Percentiles rank a stretch among this genome's conserved stretches.
Evolutionary conservation across 75 land plant genomes (phyloP).

Genomic region (Pseudotsuga menziesii): DNA sequence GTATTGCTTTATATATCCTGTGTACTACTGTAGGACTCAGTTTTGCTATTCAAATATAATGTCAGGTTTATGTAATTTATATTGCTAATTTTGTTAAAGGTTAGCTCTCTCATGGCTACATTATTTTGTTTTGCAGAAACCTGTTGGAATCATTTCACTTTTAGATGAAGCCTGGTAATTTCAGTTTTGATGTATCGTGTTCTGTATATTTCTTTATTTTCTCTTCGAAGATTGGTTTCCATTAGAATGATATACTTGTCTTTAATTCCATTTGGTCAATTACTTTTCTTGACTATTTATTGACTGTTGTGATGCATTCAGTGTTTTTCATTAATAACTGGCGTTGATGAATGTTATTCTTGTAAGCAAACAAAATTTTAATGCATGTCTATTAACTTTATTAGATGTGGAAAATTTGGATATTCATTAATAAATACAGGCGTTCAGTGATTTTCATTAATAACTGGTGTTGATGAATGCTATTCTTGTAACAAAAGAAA

Average conservation of each 20-base stretch:
- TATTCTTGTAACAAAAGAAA: neutral
- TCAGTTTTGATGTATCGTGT: slow-evolving; percentile 10
- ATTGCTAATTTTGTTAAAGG: neutral
- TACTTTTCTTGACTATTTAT: neutral
- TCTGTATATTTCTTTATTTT: neutral
- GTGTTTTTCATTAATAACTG: slow-evolving; percentile 11
- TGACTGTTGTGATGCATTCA: slow-evolving; percentile 10
- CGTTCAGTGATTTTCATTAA: slow-evolving; percentile 13
- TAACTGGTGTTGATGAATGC: neutral
- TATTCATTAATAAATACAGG: neutral
- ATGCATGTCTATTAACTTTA: neutral
- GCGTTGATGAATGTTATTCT: neutral
- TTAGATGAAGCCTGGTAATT: slow-evolving; percentile 87
- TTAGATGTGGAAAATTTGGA: too few relatives aligned
- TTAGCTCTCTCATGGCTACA: neutral
- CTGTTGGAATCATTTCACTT: slow-evolving; percentile 74
- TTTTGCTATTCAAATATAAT: neutral
- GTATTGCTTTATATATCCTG: neutral
- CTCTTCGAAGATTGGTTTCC: neutral
- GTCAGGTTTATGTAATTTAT: neutral
- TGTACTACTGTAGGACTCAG: neutral
- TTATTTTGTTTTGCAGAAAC: slow-evolving; percentile 55
- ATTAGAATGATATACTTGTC: neutral
- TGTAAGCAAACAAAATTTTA: neutral
- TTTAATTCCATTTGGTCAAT: neutral